Evolutionary conservation across 148 eudicot genomes (phyloP).

Genomic region (Polygonum maritimum): DNA sequence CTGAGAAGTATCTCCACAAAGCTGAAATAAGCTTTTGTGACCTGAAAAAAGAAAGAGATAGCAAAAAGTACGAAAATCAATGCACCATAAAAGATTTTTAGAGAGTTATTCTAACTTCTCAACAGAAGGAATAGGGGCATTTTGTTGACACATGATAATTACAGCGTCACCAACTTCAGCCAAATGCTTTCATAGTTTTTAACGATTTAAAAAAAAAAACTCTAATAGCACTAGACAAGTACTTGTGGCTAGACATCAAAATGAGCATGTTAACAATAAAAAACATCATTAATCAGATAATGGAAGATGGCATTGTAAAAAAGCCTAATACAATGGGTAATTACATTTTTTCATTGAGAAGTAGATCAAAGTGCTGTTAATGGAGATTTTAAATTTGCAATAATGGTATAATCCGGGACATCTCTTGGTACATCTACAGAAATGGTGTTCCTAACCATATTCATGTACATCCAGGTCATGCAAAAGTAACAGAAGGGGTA

Average conservation of each 20-base stretch:
- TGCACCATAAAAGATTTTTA: neutral
- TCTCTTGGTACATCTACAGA: neutral
- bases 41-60: conserved; percentile 36
- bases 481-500: neutral
- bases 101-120: neutral
- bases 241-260: neutral
- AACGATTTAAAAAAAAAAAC: neutral
- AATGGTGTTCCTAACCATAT: neutral
- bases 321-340: neutral
- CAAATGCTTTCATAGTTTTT: neutral
- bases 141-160: neutral
- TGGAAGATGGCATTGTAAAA: neutral
- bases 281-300: neutral
- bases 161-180: neutral
- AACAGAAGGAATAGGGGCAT: neutral
- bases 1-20: conserved; percentile 67
- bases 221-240: neutral
- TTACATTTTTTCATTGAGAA: neutral
- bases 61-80: neutral
- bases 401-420: neutral
- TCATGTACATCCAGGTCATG: neutral
- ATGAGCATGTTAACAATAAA: neutral
- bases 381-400: neutral
- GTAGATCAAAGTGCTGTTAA: neutral
- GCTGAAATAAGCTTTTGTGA: conserved; percentile 61